Conservation (phyloP, 805 yeast species). For the Candida easanensis region DNA sequence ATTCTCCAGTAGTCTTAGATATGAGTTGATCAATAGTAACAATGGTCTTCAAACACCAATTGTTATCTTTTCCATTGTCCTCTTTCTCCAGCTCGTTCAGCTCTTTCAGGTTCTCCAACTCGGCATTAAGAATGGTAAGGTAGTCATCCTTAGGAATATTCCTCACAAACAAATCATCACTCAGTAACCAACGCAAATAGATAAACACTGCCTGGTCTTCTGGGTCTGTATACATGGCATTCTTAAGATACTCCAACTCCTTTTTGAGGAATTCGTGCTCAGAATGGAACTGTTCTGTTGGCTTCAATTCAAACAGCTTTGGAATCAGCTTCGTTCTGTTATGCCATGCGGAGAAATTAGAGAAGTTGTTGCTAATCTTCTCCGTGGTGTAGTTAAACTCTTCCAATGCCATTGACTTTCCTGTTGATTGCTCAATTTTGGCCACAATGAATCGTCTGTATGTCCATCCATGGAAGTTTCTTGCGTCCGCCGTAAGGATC, state of each 20-base stretch:
- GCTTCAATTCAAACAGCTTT: constrained; percentile 36
- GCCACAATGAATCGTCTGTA: constrained; percentile 74
- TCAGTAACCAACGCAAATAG: constrained; percentile 76
- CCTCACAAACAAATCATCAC: constrained; percentile 30
- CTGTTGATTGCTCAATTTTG: constrained; percentile 28
- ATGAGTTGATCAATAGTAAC: constrained; percentile 41
- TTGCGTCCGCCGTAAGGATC: constrained; percentile 65
- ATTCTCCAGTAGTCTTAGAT: constrained; percentile 12
- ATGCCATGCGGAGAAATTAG: constrained; percentile 97
- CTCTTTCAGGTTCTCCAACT: constrained; percentile 51
- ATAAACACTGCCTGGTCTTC: constrained; percentile 94
- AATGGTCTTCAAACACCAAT: constrained; percentile 73
- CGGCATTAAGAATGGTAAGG: constrained; percentile 38
- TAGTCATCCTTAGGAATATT: constrained; percentile 31
- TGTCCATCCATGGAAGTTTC: constrained; percentile 96
- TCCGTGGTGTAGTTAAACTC: constrained; percentile 78
- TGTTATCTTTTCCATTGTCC: constrained; percentile 59
- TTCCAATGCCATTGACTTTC: constrained; percentile 30
- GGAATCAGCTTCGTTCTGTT: constrained; percentile 73
- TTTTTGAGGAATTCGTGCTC: constrained; percentile 37
- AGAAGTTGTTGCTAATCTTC: constrained; percentile 78
- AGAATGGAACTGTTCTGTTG: constrained; percentile 29
- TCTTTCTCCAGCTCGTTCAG: constrained; percentile 71
- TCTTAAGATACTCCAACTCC: constrained; percentile 69
- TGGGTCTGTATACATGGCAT: constrained; percentile 90